These are phyloP conservation scores for Colletotrichum sublineola DNA, from an alignment of 2,329 filamentous ascomycete species.

Conservation along the genomic window DNA sequence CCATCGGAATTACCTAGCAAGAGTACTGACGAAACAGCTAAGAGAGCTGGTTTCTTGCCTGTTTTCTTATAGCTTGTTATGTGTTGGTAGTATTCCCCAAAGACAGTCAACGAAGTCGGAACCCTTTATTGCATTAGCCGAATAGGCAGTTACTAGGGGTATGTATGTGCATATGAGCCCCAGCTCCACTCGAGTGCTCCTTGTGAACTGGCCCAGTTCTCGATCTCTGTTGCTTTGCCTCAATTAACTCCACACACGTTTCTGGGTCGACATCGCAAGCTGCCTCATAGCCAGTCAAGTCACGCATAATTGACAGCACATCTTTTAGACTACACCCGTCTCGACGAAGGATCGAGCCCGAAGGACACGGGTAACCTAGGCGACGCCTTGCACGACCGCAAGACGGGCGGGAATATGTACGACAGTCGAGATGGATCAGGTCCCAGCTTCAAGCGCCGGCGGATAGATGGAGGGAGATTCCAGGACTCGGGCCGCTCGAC, in stretches of 20 bases:
- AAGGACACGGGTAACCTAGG: not conserved
- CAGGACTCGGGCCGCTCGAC: conserved; percentile 52
- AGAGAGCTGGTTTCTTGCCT: not conserved
- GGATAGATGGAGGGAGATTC: conserved; percentile 64
- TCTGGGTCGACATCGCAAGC: not conserved
- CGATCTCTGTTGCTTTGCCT: conserved; percentile 16
- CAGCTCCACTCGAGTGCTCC: not conserved
- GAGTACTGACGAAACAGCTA: not conserved
- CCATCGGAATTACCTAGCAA: not conserved
- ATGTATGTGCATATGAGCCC: not conserved
- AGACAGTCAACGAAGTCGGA: too few relatives aligned
- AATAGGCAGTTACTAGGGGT: not conserved
- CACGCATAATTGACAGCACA: not conserved
- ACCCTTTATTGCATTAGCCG: conserved; percentile 20
- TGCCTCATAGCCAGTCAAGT: not conserved
- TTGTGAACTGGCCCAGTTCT: not conserved
- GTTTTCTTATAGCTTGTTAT: too few relatives aligned
- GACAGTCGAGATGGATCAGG: conserved; percentile 48
- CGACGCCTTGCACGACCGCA: not conserved
- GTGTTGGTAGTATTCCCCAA: not conserved
- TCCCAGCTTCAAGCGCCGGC: conserved; percentile 74
- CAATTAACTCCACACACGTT: not conserved
- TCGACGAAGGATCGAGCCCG: not conserved
- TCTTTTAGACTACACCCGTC: not conserved
- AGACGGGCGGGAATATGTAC: conserved; percentile 45